Percentiles rank a stretch among this genome's conserved stretches.
phyloP scores from a whole-genome alignment of 2,329 filamentous ascomycete species.

The Trichophyton rubrum region DNA sequence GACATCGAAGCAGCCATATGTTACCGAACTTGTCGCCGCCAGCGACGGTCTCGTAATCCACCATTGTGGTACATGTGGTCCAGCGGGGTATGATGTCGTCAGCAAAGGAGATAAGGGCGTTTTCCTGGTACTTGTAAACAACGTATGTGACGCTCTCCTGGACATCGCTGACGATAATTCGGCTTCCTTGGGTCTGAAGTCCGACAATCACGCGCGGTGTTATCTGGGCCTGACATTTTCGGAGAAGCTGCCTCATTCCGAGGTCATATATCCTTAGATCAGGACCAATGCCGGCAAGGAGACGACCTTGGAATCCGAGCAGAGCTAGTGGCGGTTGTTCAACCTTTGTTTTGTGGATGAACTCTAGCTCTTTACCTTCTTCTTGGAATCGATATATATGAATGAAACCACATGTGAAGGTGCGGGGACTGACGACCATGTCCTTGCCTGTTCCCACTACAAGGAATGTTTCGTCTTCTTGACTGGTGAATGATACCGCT shows the following conservation, averaged over 20 bases:
- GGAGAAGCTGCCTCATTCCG: slow-evolving; percentile 80
- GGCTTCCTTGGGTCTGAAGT: slow-evolving; percentile 77
- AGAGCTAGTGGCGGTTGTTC: slow-evolving; percentile 84
- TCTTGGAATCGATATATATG: slow-evolving; percentile 86
- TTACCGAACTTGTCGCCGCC: slow-evolving; percentile 98
- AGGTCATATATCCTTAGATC: slow-evolving; percentile 81
- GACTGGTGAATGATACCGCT: slow-evolving; percentile 72
- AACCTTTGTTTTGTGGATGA: slow-evolving; percentile 91
- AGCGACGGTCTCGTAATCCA: slow-evolving; percentile 91
- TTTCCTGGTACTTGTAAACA: slow-evolving; percentile 85
- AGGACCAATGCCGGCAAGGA: slow-evolving; percentile 74
- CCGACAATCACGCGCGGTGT: slow-evolving; percentile 74
- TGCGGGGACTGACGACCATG: slow-evolving; percentile 63
- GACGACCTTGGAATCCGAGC: slow-evolving; percentile 78
- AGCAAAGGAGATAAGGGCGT: slow-evolving; percentile 82
- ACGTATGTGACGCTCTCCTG: slow-evolving; percentile 85
- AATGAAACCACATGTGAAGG: slow-evolving; percentile 67
- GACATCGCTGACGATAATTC: slow-evolving; percentile 84
- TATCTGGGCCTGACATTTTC: slow-evolving; percentile 76
- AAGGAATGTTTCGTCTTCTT: slow-evolving; percentile 82
- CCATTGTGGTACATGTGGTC: slow-evolving; percentile 84
- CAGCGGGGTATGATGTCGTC: slow-evolving; percentile 84
- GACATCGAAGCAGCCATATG: slow-evolving; percentile 80
- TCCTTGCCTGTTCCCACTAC: slow-evolving; percentile 90
- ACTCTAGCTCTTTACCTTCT: slow-evolving; percentile 75